Evolutionary conservation across 192 early-diverging fungal genomes (phyloP), one percentile per base, ranked within the genome.

Genomic region (Ramicandelaber brevisporus): DNA sequence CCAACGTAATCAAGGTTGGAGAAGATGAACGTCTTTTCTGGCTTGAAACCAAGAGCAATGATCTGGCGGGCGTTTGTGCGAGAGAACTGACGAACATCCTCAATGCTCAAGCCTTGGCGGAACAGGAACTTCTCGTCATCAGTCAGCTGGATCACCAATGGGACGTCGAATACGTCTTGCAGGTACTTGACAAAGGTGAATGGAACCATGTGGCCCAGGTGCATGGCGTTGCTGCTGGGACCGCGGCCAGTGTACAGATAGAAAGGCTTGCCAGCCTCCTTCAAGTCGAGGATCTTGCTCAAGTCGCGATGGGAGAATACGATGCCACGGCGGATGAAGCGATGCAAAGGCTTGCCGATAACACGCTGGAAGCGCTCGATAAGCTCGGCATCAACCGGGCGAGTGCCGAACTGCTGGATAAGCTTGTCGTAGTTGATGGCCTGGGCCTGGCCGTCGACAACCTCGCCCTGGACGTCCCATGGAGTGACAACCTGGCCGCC

Each of bases 51-150:
- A 43, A 79, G 74, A 2, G 88, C 73, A 39, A 90, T 86, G 34
- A 98, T 87, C 44, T 93, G 86, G 38, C 70, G 76, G 26, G 82
- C 88, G 12, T 90, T 89, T 25, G 72, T 64, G 17, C 46, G 45
- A 10, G 73, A 59, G 45, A 66, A 87, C 39, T 80, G 48, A 35
- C 64, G 53, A 11, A 63, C 65, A 18, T 87, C 61, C 16, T 86
- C 88, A 5, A 86, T 27, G 28, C 77, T 87, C 30, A 97, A 48
- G 12, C 74, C 73, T 14, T 65, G 46, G 48, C 86, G 89, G 68
- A 93, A 97, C 50, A 97, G 44, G 50, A 80, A 97, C 63, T 96
- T 97, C 59, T 97, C 90, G 46, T 97, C 90, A 46, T 97, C 90
- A 5, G 92, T 97, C 37, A 97, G 61, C 50, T 97, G 92, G 32